A percentile compares a stretch with the other conserved stretches of the same genome.
Evolutionary conservation across 2,329 filamentous ascomycete species (phyloP).

Genomic region (Daldinia eschscholtzii): DNA sequence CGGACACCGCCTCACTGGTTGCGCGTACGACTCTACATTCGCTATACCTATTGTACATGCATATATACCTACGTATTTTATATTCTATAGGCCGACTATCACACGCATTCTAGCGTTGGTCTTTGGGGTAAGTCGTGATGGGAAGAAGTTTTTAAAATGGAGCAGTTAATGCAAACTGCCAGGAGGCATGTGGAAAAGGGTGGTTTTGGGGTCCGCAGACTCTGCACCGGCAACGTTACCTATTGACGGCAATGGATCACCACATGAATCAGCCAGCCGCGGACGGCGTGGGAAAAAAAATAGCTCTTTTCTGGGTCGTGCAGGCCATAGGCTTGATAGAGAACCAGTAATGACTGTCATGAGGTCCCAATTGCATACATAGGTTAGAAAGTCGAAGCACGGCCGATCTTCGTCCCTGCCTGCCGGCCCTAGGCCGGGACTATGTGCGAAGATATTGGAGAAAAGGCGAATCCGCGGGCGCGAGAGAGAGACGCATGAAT

Average conservation of each 20-base stretch:
- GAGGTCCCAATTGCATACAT: slow-evolving; percentile 32
- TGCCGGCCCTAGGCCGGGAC: slow-evolving; percentile 34
- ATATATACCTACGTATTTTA: slow-evolving; percentile 8
- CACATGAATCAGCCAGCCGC: slow-evolving; percentile 39
- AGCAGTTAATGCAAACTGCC: slow-evolving; percentile 29
- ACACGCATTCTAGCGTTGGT: slow-evolving; percentile 9
- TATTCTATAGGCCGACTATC: slow-evolving; percentile 11
- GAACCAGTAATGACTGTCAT: slow-evolving; percentile 30
- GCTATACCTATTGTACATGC: slow-evolving; percentile 16
- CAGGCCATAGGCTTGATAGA: slow-evolving; percentile 39
- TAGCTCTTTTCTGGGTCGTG: slow-evolving; percentile 35
- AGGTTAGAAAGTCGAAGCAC: slow-evolving; percentile 15
- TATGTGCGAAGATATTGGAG: slow-evolving; percentile 35
- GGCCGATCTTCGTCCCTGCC: slow-evolving; percentile 35
- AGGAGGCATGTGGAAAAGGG: slow-evolving; percentile 22
- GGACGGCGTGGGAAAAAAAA: slow-evolving; percentile 40
- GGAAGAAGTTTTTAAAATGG: slow-evolving; percentile 12
- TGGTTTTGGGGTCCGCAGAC: slow-evolving; percentile 38
- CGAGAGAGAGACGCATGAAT: slow-evolving; percentile 23
- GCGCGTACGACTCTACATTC: slow-evolving; percentile 31
- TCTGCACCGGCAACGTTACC: slow-evolving; percentile 37
- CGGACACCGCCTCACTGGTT: slow-evolving; percentile 42
- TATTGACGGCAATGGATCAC: slow-evolving; percentile 33
- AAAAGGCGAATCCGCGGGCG: slow-evolving; percentile 9
- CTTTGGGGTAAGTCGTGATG: slow-evolving; percentile 21